Evolutionary conservation across 2,329 filamentous ascomycete genomes (phyloP).

Genomic region (Calonectria naviculata): DNA sequence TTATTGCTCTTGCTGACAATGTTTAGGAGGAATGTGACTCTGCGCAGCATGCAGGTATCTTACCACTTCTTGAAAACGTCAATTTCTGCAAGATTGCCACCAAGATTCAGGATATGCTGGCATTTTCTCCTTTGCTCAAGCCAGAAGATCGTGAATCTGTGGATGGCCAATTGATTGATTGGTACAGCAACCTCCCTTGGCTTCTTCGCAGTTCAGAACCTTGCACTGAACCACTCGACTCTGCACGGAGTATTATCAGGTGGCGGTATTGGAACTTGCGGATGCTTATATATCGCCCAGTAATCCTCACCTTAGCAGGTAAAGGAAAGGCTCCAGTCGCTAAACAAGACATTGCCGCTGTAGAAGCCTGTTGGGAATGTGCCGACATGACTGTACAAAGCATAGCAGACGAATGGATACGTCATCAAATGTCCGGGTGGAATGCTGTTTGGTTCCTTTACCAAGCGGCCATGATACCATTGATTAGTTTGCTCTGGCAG

Average conservation of each 20-base stretch:
- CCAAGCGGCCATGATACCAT: constrained; percentile 82
- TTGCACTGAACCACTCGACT: constrained; percentile 76
- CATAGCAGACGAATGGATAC: constrained; percentile 75
- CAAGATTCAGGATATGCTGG: constrained; percentile 79
- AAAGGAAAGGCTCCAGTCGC: constrained; percentile 56
- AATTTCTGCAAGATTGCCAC: constrained; percentile 85
- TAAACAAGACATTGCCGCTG: constrained; percentile 73
- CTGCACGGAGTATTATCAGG: constrained; percentile 80
- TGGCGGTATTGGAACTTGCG: constrained; percentile 85
- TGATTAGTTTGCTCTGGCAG: constrained; percentile 80
- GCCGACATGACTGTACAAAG: constrained; percentile 78
- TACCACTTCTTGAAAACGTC: constrained; percentile 81
- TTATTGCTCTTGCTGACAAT: neutral
- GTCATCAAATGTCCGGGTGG: constrained; percentile 83
- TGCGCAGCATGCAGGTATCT: constrained; percentile 70
- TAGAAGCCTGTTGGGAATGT: constrained; percentile 75
- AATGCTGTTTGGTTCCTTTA: constrained; percentile 86
- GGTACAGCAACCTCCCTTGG: constrained; percentile 78
- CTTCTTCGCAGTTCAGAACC: constrained; percentile 72
- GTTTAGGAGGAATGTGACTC: constrained; percentile 53
- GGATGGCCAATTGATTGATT: constrained; percentile 75
- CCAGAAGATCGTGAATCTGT: constrained; percentile 73
- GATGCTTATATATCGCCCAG: constrained; percentile 79
- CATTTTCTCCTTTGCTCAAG: constrained; percentile 75
- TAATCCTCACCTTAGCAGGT: constrained; percentile 73